Percentiles rank a stretch among this genome's conserved stretches.
These are phyloP conservation scores for Mallotus repandus DNA, from an alignment of 441 rosid species.

Conservation along the genomic window DNA sequence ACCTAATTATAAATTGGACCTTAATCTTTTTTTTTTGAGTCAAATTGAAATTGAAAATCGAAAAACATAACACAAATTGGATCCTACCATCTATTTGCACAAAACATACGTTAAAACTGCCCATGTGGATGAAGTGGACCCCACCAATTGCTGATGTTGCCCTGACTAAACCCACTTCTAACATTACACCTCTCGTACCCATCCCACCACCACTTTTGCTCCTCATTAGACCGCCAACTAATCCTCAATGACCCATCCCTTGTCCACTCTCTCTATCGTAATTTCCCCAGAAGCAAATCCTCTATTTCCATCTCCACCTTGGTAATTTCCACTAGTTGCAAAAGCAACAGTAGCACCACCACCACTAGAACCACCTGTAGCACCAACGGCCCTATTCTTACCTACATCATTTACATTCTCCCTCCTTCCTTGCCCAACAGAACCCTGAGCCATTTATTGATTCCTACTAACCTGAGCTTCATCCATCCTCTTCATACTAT, in stretches of 20 bases:
- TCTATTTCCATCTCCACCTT: slow-evolving; percentile 64
- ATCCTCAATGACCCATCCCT: slow-evolving; percentile 74
- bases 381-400: slow-evolving; percentile 36
- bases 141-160: too few species aligned
- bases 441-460: slow-evolving; percentile 51
- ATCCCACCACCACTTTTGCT: slow-evolving; percentile 64
- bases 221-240: slow-evolving; percentile 70
- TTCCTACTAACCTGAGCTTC: slow-evolving; percentile 71
- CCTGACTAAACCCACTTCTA: slow-evolving; percentile 73
- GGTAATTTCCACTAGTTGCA: slow-evolving; percentile 58
- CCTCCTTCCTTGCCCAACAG: slow-evolving; percentile 41
- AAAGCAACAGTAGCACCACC: slow-evolving; percentile 39
- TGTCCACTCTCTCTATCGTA: slow-evolving; percentile 79
- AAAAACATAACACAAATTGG: too few species aligned
- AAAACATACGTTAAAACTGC: too few species aligned
- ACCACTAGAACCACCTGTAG: slow-evolving; percentile 22
- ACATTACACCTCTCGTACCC: slow-evolving; percentile 73
- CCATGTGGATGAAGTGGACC: too few species aligned
- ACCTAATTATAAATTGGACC: too few species aligned
- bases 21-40: too few species aligned
- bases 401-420: slow-evolving; percentile 44
- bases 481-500: slow-evolving; percentile 53
- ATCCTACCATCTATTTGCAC: too few species aligned
- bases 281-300: slow-evolving; percentile 56
- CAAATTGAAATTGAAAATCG: too few species aligned